Conservation (phyloP, 1,284 basidiomycete genomes). For the Microbotryum violaceum region DNA sequence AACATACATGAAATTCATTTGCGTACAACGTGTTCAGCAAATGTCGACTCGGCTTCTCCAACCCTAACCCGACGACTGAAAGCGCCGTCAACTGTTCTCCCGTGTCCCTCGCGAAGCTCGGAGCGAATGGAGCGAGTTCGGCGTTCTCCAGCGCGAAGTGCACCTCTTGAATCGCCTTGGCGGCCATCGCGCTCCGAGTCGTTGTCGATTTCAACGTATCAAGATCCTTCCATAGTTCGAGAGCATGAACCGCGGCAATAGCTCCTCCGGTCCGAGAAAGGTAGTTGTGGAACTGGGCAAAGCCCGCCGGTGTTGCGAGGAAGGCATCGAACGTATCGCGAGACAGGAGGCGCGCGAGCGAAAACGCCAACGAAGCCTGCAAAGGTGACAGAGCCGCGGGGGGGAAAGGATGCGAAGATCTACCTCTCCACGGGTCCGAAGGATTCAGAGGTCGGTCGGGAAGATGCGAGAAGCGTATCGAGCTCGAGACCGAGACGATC, state of each 20-base stretch:
- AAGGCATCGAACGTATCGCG: constrained; percentile 5
- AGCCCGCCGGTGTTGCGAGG: not conserved
- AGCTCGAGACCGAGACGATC: not conserved
- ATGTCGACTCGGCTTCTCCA: constrained; percentile 6
- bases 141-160: not conserved
- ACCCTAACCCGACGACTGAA: not conserved
- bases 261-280: constrained; percentile 1
- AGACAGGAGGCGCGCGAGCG: constrained; percentile 13
- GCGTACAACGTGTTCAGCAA: constrained; percentile 11
- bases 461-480: not conserved
- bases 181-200: not conserved
- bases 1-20: not conserved
- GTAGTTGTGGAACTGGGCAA: constrained; percentile 11
- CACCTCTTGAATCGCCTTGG: constrained; percentile 12
- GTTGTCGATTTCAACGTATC: not conserved
- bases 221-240: constrained; percentile 13
- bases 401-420: constrained; percentile 1
- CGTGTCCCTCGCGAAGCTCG: too few relatives aligned
- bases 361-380: constrained; percentile 12
- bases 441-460: not conserved
- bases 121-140: too few relatives aligned
- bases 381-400: constrained; percentile 2
- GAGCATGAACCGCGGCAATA: constrained; percentile 1
- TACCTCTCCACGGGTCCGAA: not conserved
- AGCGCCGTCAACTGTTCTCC: too few relatives aligned